Conservation (phyloP, 495 filamentous ascomycete genomes). For the Lasiosphaeria hispida region DNA sequence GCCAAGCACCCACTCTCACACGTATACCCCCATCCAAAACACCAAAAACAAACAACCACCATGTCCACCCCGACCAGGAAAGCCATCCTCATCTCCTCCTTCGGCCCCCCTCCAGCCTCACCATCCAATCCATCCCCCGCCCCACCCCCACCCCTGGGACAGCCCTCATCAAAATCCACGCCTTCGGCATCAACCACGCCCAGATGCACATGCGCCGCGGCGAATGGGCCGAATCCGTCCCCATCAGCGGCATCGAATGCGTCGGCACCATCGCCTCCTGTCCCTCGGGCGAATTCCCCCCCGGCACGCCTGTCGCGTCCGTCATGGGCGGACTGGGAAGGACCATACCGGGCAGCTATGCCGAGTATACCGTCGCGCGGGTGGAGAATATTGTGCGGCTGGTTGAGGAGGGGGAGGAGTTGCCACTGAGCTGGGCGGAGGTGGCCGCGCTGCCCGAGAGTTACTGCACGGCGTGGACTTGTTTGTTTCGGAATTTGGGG, state of each 20-base stretch:
- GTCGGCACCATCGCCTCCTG: slow-evolving; percentile 42
- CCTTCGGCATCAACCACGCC: slow-evolving; percentile 52
- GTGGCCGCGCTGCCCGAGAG: slow-evolving; percentile 45
- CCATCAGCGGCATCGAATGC: slow-evolving; percentile 47
- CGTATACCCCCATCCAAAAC: too few relatives aligned
- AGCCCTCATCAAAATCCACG: slow-evolving; percentile 37
- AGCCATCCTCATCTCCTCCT: not conserved
- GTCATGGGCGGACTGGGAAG: slow-evolving; percentile 48
- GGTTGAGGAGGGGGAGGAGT: slow-evolving; percentile 12
- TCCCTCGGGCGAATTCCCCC: slow-evolving; percentile 33
- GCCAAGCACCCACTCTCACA: too few relatives aligned
- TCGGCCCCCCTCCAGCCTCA: not conserved
- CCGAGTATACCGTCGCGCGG: slow-evolving; percentile 36
- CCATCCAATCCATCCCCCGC: not conserved
- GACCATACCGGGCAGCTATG: slow-evolving; percentile 41
- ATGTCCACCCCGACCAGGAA: not conserved
- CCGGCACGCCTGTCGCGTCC: slow-evolving; percentile 38
- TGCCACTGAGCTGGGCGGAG: slow-evolving; percentile 35
- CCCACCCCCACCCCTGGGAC: not conserved
- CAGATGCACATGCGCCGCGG: slow-evolving; percentile 52
- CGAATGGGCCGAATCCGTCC: slow-evolving; percentile 49
- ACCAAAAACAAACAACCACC: too few relatives aligned
- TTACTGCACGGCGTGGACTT: slow-evolving; percentile 46
- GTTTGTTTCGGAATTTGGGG: slow-evolving; percentile 38
- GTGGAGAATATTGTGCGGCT: slow-evolving; percentile 39